A percentile compares a stretch with the other conserved stretches of the same genome.
These are phyloP conservation scores for Euptelea pleiosperma DNA, from an alignment of 164 flowering plant species.

Conservation along the genomic window DNA sequence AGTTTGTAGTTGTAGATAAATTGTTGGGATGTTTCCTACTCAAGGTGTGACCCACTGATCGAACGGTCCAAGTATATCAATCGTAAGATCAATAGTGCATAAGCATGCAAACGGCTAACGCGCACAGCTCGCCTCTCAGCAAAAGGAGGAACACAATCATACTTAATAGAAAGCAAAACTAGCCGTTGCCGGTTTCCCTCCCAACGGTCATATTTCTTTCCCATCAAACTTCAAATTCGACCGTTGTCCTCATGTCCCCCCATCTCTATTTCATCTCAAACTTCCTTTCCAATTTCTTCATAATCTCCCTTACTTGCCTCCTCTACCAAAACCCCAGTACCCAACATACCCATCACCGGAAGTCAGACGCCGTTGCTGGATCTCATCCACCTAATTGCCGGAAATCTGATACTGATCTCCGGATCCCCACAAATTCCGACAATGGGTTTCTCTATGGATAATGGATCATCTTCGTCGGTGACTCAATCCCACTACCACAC, in stretches of 20 bases:
- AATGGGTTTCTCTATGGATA: constrained; percentile 32
- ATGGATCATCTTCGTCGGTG: constrained; percentile 7
- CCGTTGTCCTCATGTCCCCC: constrained; percentile 7
- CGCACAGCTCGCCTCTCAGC: no score
- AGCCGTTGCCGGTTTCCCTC: constrained; percentile 15
- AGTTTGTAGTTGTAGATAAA: no score
- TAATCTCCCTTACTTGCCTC: no score
- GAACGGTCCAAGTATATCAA: no score
- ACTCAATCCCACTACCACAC: constrained; percentile 37
- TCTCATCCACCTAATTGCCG: no score
- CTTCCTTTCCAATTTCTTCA: not conserved
- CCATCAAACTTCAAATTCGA: constrained; percentile 4
- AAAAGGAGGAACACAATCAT: no score
- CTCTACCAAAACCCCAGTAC: not conserved
- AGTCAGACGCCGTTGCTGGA: not conserved
- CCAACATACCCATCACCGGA: not conserved
- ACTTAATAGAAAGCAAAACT: constrained; percentile 16
- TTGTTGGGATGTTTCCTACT: no score
- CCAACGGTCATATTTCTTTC: constrained; percentile 18
- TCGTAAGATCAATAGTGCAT: no score
- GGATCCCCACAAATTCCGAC: not conserved
- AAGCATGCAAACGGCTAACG: no score
- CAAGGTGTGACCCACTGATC: no score
- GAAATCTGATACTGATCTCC: not conserved
- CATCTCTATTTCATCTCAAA: not conserved